Percentiles rank a stretch among this genome's conserved stretches.
Conservation (phyloP, 176 grass and related monocot genomes). For the Olyra latifolia region DNA sequence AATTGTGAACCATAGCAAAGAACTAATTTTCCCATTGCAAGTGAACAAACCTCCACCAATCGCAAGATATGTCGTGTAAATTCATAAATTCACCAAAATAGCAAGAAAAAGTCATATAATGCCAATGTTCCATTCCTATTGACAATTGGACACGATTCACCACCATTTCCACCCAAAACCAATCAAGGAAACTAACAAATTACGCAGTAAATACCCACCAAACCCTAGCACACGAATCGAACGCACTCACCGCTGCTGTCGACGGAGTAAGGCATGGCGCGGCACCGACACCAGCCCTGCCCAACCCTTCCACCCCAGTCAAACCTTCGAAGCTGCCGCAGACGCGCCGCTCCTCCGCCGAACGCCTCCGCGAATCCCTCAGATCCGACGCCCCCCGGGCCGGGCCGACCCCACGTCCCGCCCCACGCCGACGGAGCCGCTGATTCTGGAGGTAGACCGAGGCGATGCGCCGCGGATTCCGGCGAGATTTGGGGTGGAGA, state of each 20-base stretch:
- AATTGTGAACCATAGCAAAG: neutral
- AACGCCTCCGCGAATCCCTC: neutral
- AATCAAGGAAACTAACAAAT: neutral
- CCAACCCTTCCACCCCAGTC: neutral
- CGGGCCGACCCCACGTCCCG: neutral
- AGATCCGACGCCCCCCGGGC: neutral
- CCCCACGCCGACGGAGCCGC: neutral
- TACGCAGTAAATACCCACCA: neutral
- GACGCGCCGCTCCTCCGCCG: neutral
- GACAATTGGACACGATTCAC: neutral
- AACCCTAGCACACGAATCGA: neutral
- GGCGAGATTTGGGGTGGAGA: constrained; percentile 20
- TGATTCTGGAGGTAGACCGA: neutral
- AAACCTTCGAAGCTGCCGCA: neutral
- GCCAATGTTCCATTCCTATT: neutral
- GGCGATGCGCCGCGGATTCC: neutral
- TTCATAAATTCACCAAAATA: neutral
- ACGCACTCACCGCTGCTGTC: constrained; percentile 65
- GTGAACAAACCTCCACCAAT: neutral
- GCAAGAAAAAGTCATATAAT: neutral
- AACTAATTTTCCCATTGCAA: neutral
- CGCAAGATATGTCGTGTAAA: neutral
- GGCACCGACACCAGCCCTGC: neutral
- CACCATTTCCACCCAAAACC: neutral
- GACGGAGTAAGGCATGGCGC: constrained; percentile 45